These are phyloP conservation scores for Penicillium paxilli DNA, from an alignment of 495 filamentous ascomycete species.

Conservation along the genomic window DNA sequence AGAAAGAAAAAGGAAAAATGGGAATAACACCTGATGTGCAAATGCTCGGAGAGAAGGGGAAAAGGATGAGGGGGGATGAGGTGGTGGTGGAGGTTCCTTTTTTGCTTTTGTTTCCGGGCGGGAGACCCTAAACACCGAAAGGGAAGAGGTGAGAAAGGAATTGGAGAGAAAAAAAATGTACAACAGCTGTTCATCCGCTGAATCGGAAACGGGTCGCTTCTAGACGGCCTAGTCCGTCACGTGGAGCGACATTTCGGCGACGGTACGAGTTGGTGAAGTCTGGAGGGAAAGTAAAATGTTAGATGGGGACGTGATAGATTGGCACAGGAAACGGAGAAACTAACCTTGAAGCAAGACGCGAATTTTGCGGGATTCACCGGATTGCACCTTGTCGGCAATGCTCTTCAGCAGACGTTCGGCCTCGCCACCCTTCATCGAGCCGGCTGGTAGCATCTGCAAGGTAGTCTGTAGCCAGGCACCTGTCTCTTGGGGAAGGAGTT, in stretches of 20 bases:
- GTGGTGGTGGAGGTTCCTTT: slow-evolving; percentile 8
- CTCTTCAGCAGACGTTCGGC: slow-evolving; percentile 64
- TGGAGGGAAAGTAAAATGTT: slow-evolving; percentile 21
- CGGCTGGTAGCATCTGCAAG: slow-evolving; percentile 76
- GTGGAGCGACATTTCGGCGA: slow-evolving; percentile 88
- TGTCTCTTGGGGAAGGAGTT: slow-evolving; percentile 77
- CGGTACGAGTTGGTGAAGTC: slow-evolving; percentile 96
- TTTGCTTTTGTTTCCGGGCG: slow-evolving; percentile 12
- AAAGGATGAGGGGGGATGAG: too few species aligned
- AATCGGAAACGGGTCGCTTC: slow-evolving; percentile 88
- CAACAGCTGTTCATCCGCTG: slow-evolving; percentile 47
- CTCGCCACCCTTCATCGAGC: slow-evolving; percentile 69
- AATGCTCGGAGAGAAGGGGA: slow-evolving; percentile 20
- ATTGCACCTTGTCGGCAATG: slow-evolving; percentile 66
- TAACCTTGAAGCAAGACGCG: slow-evolving; percentile 75
- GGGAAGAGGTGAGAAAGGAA: too few species aligned
- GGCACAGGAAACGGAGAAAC: slow-evolving; percentile 4
- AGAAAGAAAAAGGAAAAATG: slow-evolving; percentile 7
- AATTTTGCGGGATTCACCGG: slow-evolving; percentile 77
- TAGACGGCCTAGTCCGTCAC: slow-evolving; percentile 82
- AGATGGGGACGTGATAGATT: background rate
- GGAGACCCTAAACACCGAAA: background rate
- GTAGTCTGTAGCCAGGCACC: slow-evolving; percentile 79
- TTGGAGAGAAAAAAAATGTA: slow-evolving; percentile 18
- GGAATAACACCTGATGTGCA: slow-evolving; percentile 21